Evolutionary conservation across 1,284 basidiomycete species (phyloP).

Genomic region (Trichosporon ovoides): DNA sequence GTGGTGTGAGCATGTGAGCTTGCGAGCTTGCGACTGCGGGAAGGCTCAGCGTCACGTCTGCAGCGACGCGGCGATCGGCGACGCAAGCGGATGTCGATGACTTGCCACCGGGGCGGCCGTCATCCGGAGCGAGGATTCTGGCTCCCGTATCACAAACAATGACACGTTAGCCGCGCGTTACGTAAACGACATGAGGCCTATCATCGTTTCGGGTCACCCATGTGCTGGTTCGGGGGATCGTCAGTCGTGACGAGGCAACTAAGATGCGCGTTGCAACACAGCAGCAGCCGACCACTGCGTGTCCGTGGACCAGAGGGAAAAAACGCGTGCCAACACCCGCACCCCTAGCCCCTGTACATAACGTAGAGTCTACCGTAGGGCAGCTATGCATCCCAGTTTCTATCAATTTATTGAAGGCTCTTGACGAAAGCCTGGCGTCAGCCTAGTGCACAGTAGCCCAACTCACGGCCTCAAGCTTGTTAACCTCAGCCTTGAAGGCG

Average conservation of each 20-base stretch:
- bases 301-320: neutral
- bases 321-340: neutral
- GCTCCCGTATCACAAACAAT: neutral
- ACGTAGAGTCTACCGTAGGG: constrained; percentile 1
- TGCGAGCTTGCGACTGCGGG: too few species aligned
- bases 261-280: too few species aligned
- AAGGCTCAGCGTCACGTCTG: too few species aligned
- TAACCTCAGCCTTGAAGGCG: constrained; percentile 46
- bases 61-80: too few species aligned
- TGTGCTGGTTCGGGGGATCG: too few species aligned
- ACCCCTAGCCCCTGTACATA: constrained; percentile 8
- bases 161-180: neutral
- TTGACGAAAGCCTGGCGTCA: constrained; percentile 38
- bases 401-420: constrained; percentile 37
- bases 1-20: too few species aligned
- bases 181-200: neutral
- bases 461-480: constrained; percentile 48
- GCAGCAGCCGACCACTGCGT: too few species aligned
- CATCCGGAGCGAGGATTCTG: neutral
- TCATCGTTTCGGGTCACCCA: too few species aligned
- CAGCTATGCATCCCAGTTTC: constrained; percentile 9
- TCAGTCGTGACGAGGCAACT: too few species aligned
- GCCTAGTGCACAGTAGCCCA: neutral
- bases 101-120: too few species aligned
- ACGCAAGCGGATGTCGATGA: too few species aligned